A percentile compares a stretch with the other conserved stretches of the same genome.
Conservation (phyloP, 2,329 filamentous ascomycete genomes). For the Xylariaceae sp. region DNA sequence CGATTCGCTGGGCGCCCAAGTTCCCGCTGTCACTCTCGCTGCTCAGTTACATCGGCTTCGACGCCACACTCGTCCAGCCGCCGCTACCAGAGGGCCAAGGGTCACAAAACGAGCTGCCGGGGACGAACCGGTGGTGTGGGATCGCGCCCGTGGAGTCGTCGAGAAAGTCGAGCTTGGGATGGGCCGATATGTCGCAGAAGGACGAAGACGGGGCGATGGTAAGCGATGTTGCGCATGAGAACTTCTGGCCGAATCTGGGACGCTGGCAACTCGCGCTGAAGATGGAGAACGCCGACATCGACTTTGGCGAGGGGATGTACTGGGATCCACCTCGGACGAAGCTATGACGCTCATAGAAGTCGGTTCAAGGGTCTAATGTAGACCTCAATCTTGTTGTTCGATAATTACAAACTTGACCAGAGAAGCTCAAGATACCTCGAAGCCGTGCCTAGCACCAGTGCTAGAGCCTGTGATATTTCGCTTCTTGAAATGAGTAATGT, state of each 20-base stretch:
- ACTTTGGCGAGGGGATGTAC: slow-evolving; percentile 23
- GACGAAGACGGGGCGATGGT: slow-evolving; percentile 5
- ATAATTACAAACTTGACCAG: too few relatives aligned
- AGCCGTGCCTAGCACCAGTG: too few relatives aligned
- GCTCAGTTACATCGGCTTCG: slow-evolving; percentile 36
- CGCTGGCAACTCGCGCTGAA: slow-evolving; percentile 37
- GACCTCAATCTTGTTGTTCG: too few relatives aligned
- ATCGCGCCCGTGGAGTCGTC: slow-evolving; percentile 28
- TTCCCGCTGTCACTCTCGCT: slow-evolving; percentile 40
- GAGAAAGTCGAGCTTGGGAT: slow-evolving; percentile 33
- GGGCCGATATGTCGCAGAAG: slow-evolving; percentile 42
- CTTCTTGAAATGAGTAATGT: too few relatives aligned
- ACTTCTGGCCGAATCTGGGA: slow-evolving; percentile 44
- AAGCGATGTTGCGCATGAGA: slow-evolving; percentile 21
- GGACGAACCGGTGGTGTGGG: slow-evolving; percentile 43
- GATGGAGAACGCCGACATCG: slow-evolving; percentile 26
- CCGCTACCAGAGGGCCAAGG: slow-evolving; percentile 39
- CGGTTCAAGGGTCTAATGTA: too few relatives aligned
- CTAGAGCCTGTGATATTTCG: too few relatives aligned
- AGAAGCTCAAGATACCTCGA: too few relatives aligned
- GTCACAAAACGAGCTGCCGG: slow-evolving; percentile 37
- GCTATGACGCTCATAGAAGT: slow-evolving; percentile 3
- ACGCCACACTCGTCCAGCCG: slow-evolving; percentile 42
- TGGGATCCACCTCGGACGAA: slow-evolving; percentile 19
- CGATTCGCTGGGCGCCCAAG: slow-evolving; percentile 35